These are phyloP conservation scores for Erythrophleum fordii DNA, from an alignment of 306 rosid species.

Conservation along the genomic window DNA sequence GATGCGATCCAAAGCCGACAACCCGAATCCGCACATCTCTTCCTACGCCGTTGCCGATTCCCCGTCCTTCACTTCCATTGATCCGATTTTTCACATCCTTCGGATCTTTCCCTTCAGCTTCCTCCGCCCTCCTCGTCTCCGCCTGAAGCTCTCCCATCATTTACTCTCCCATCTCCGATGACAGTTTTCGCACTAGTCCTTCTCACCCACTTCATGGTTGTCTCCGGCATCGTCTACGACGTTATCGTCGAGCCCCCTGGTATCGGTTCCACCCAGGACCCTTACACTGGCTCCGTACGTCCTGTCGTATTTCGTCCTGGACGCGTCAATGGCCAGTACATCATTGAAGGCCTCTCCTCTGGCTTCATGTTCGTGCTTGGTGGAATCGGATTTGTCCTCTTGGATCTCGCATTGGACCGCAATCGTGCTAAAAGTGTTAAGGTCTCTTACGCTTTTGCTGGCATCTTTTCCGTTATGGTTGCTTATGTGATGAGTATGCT, in stretches of 20 bases:
- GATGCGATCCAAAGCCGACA: slow-evolving; percentile 46
- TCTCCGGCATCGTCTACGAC: slow-evolving; percentile 90
- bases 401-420: slow-evolving; percentile 82
- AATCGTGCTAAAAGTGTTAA: slow-evolving; percentile 74
- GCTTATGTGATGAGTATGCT: slow-evolving; percentile 91
- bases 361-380: slow-evolving; percentile 94
- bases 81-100: slow-evolving; percentile 45
- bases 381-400: slow-evolving; percentile 69
- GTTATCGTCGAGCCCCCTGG: slow-evolving; percentile 94
- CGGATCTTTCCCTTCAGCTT: slow-evolving; percentile 63
- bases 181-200: slow-evolving; percentile 74
- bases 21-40: slow-evolving; percentile 1
- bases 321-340: slow-evolving; percentile 89
- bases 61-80: slow-evolving; percentile 38
- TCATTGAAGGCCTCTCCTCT: slow-evolving; percentile 80
- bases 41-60: not conserved
- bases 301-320: slow-evolving; percentile 87
- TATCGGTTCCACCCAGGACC: slow-evolving; percentile 86
- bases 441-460: slow-evolving; percentile 81
- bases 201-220: slow-evolving; percentile 91
- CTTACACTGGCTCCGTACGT: slow-evolving; percentile 69
- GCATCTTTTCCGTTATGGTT: slow-evolving; percentile 61
- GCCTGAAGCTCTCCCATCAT: slow-evolving; percentile 44
- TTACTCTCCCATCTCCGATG: slow-evolving; percentile 60
- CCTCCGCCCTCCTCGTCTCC: slow-evolving; percentile 62